Base-by-base conservation (phyloP, 2,329 filamentous ascomycete genomes). In the Aspergillus flavus region DNA sequence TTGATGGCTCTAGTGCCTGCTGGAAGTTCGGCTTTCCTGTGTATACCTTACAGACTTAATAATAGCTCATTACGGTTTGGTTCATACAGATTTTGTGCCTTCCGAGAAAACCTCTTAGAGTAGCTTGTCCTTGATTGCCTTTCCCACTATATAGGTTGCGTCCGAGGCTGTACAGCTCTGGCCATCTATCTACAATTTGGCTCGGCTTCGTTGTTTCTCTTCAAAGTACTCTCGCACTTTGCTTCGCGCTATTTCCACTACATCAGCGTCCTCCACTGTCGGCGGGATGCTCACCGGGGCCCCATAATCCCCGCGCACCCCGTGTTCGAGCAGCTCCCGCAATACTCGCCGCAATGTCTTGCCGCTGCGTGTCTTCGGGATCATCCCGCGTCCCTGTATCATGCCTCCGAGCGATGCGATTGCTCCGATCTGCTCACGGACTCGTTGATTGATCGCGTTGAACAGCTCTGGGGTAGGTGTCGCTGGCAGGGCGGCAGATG, bases 351-450 rank as follows among this genome's bases (percentile, higher is more conserved):
- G 84, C 63, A 97, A 78, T 5, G 93, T 97, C 85, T 97, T 98
- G 32, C 94, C 94, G n/a, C 90, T 93, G 32, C 94, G 81, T 19
- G 94, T 97, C 82, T 94, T 94, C 6, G 94, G 94, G 58, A 97
- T 97, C 85, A 96, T 94, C 19, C 89, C 89, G 68, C 88, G 88
- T 45, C 92, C 92, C 62, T 93, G 91, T 58, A 97, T 91, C 72
- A 97, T 90, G 2, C 94, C 94, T 10, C 93, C 93, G 0, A 98
- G 84, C 2, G 87, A 87, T 1, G 94, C 94, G 66, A 98, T 97
- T 26, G 91, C 88, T 7, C 94, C 94, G 60, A 98, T 95, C 72
- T 96, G 91, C 39, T 85, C 83, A 30, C 93, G 88, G 3, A 97
- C 89, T 4, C 89, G 83, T 34, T 77, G 21, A 61, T 82, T 82